Conservation (phyloP, 2,329 filamentous ascomycete genomes). For the Clonostachys byssicola region DNA sequence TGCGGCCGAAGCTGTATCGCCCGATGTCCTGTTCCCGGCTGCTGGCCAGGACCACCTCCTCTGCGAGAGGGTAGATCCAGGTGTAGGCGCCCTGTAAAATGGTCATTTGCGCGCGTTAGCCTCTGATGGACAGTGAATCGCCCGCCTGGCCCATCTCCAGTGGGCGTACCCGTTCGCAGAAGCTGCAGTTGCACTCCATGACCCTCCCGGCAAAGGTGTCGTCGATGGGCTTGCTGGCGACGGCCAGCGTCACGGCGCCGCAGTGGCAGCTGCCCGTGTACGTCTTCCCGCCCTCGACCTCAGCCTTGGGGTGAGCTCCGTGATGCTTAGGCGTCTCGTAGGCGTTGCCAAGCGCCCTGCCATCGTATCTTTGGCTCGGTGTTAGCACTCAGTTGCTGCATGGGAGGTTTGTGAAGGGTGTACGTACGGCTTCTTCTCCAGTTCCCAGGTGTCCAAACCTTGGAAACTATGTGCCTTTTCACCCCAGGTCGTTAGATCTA, state of each 20-base stretch:
- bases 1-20: constrained; percentile 27
- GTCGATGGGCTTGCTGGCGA: constrained; percentile 36
- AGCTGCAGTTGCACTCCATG: constrained; percentile 46
- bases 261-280: constrained; percentile 51
- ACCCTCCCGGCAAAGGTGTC: constrained; percentile 21
- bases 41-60: constrained; percentile 34
- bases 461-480: constrained; percentile 36
- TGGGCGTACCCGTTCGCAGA: constrained; percentile 33
- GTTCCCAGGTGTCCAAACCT: constrained; percentile 31
- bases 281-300: constrained; percentile 27
- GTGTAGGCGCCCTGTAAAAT: constrained; percentile 31
- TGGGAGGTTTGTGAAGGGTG: not conserved
- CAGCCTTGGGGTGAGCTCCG: constrained; percentile 31
- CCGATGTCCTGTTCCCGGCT: constrained; percentile 25
- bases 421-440: constrained; percentile 29
- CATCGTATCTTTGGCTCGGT: constrained; percentile 17
- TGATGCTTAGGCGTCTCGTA: constrained; percentile 30
- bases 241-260: constrained; percentile 37
- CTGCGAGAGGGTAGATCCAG: constrained; percentile 36
- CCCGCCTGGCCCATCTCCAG: not conserved
- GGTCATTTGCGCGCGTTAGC: not conserved
- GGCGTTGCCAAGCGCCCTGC: constrained; percentile 17
- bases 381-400: not conserved
- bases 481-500: not conserved
- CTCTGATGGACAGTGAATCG: not conserved